Base-by-base conservation (phyloP, 2,329 filamentous ascomycete species). In the Trichoderma breve region DNA sequence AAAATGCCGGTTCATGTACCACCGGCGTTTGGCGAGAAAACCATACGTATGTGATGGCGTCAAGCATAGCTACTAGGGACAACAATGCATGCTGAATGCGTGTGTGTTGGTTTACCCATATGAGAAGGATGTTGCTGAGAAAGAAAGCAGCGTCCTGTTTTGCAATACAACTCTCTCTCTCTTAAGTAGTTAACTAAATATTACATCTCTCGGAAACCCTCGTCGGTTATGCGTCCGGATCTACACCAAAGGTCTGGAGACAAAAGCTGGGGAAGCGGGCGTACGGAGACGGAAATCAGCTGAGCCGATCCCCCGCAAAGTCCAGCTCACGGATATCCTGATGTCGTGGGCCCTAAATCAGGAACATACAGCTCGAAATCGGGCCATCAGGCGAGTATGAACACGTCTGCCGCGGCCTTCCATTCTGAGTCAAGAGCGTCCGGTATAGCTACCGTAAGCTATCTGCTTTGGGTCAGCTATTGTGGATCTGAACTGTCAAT, bases 161-260 rank as follows among this genome's bases (percentile, higher is more conserved):
- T 21, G 43, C 43, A 21, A 12, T n/a, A 24, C 24, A 51, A 24
- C 1, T 21, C 43, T 12, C 43, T 21, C 43, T 51, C 9, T 21
- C 43, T 51, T 24, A 51, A 51, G n/a, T 51, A 51, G n/a, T 3
- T 1, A 51, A 21, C 43, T 11, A 21, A 51, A 11, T 3, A n/a
- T 6, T 51, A 24, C 43, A 51, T 51, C 43, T 24, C 43, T 4
- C 43, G 43, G 9, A 51, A 24, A 24, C n/a, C n/a, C 43, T 21
- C 43, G 43, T 21, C 43, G 63, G 63, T 12, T 36, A 66, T 66
- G 47, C 63, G 47, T 24, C 47, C 63, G 63, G 63, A 66, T 66
- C 63, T 53, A 34, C 63, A 39, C 7, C 32, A 39, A 14, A 55
- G 21, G 43, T 21, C 43, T 51, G 43, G n/a, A 51, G 43, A 51